Percentiles rank a stretch among this genome's conserved stretches.
These are phyloP conservation scores for Colletotrichum tabaci DNA, from an alignment of 2,329 filamentous ascomycete species.

Conservation along the genomic window DNA sequence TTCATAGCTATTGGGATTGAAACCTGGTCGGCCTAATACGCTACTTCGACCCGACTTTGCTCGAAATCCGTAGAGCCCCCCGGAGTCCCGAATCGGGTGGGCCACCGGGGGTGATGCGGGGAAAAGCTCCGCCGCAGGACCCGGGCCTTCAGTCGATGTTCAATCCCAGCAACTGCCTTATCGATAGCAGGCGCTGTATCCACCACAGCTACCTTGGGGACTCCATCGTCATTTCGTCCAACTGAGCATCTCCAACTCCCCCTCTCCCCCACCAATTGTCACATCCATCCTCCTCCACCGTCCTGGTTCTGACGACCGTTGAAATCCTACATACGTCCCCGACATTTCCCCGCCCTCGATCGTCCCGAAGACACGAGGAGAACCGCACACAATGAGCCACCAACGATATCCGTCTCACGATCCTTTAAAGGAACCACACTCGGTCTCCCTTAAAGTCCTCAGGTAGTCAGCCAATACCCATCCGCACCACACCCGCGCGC, in stretches of 20 bases:
- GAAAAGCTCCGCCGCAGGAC: constrained; percentile 6
- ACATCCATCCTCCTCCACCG: constrained; percentile 8
- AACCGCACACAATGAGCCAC: constrained; percentile 64
- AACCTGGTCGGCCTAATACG: not conserved
- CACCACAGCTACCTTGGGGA: constrained; percentile 11
- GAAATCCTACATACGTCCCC: not conserved
- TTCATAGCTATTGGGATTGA: not conserved
- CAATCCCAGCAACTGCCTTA: not conserved
- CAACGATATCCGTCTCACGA: constrained; percentile 71
- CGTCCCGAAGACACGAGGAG: not conserved
- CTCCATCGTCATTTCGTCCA: constrained; percentile 26
- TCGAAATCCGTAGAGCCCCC: not conserved
- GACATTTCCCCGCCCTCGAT: not conserved
- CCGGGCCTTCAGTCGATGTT: not conserved
- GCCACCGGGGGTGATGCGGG: constrained; percentile 3
- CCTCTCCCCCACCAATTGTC: constrained; percentile 1
- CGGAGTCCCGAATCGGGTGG: not conserved
- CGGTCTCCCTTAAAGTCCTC: constrained; percentile 83
- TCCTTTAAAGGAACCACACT: constrained; percentile 80
- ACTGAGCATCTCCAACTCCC: not conserved
- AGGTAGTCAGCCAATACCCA: constrained; percentile 60
- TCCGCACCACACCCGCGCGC: not conserved
- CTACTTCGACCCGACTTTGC: not conserved
- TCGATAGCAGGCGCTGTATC: constrained; percentile 5
- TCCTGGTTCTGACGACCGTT: not conserved